Evolutionary conservation across 2,329 filamentous ascomycete species (phyloP).

Genomic region (Penicillium crustosum): DNA sequence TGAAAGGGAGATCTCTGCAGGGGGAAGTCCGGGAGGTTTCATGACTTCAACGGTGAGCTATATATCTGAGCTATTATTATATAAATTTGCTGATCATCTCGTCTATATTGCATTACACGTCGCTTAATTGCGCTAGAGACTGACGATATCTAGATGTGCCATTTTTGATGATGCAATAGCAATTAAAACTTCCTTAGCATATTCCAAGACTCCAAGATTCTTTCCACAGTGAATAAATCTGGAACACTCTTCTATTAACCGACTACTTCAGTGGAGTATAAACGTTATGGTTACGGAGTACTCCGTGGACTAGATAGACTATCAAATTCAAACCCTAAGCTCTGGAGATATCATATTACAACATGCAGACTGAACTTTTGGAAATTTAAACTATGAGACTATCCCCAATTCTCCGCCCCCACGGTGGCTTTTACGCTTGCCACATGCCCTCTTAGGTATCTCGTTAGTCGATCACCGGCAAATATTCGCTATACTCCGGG

Average conservation of each 20-base stretch:
- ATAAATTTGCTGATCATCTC: background rate
- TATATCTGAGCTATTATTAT: background rate
- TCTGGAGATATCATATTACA: background rate
- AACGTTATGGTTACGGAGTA: background rate
- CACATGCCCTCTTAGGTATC: background rate
- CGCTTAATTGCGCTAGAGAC: background rate
- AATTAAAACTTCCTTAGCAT: background rate
- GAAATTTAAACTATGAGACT: background rate
- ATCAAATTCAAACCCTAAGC: background rate
- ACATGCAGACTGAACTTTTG: background rate
- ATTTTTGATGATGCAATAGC: background rate
- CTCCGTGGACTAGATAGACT: background rate
- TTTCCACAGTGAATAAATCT: too few species aligned
- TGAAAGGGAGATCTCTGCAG: background rate
- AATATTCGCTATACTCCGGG: background rate
- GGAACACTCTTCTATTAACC: too few species aligned
- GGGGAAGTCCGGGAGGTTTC: background rate
- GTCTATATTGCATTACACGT: background rate
- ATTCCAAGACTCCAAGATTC: too few species aligned
- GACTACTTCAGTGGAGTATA: background rate
- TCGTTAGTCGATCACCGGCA: background rate
- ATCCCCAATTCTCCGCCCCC: constrained; percentile 1
- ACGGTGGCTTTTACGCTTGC: background rate
- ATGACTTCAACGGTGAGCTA: background rate
- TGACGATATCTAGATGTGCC: background rate